These are phyloP conservation scores for Eucalyptus marginata DNA, from an alignment of 345 rosid species.

Conservation along the genomic window DNA sequence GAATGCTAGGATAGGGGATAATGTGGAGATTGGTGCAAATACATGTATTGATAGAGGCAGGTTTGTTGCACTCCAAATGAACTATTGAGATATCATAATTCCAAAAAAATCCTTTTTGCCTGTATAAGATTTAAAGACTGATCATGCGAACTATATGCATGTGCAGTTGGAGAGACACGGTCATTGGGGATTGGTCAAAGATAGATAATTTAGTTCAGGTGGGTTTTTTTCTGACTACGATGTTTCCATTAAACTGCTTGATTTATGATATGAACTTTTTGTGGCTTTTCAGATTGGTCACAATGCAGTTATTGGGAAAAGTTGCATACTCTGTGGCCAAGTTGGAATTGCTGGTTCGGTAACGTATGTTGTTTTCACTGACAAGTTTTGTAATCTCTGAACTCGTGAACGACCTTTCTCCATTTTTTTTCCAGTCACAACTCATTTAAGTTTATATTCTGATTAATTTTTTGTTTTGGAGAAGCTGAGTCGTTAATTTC, in stretches of 20 bases:
- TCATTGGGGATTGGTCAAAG: conserved; percentile 64
- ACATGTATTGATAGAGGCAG: conserved; percentile 89
- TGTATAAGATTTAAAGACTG: neutral
- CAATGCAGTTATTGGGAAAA: conserved; percentile 59
- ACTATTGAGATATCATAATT: neutral
- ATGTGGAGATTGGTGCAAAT: conserved; percentile 84
- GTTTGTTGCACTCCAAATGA: conserved; percentile 11
- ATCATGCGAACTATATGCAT: neutral
- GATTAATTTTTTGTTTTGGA: neutral
- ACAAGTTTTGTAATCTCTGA: neutral
- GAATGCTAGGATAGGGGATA: conserved; percentile 48
- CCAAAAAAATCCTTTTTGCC: neutral
- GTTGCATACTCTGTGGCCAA: conserved; percentile 85
- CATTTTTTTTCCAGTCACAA: neutral
- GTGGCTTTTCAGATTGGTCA: conserved; percentile 55
- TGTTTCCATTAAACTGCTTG: neutral
- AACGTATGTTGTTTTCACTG: conserved; percentile 27
- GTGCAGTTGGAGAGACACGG: conserved; percentile 87
- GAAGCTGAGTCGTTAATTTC: neutral
- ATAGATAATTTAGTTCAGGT: conserved; percentile 90
- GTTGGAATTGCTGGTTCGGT: conserved; percentile 84
- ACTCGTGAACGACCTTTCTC: neutral
- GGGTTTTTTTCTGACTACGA: neutral
- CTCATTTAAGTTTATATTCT: neutral
- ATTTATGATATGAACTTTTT: neutral